Evolutionary conservation across 108 stramenopile genomes (phyloP), one percentile per base, ranked within the genome.

Genomic region (Epipyxis sp.): DNA sequence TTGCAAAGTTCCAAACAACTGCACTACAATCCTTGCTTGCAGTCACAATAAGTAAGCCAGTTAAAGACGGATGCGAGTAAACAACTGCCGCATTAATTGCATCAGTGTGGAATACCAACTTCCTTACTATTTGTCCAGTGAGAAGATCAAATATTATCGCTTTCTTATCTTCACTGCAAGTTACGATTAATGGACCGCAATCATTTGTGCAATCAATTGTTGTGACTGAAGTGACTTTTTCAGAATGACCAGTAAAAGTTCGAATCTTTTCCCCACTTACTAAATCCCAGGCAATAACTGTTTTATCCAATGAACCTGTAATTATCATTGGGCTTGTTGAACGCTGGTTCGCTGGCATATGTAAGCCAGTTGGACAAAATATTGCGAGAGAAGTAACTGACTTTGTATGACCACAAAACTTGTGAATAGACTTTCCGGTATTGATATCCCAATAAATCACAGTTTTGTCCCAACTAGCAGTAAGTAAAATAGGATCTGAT

Each of bases 401-500:
- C 61, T 65, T 65, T 32, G 3, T 65, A 37, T 65, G 61, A 16
- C 25, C 25, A 16, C 54, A 25, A 57, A 57, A 20, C 20, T 20
- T 57, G 20, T 57, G 16, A 16, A 25, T 16, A 57, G 25, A 57
- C 54, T 25, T 16, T 20, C 25, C 54, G 54, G 54, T 16, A 25
- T 57, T 25, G 25, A 20, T 16, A 25, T 3, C 30, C 61, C 61
- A 65, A 25, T 13, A 65, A 10, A 29, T 16, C 25, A 65, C 34
- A 16, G 61, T 65, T 37, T 65, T 65, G 25, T 65, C 61, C 61
- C 61, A 65, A 10, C 30, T 32, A 32, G 61, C 61, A 10, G 61
- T 65, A 37, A 65, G 6, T 3, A 65, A 29, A 32, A 37, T 65
- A 6, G 34, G 20, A 37, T 65, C 61, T n/a, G n/a, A n/a, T n/a